These are phyloP conservation scores for Beauveria sp. DNA, from an alignment of 2,329 filamentous ascomycete genomes.

Conservation along the genomic window DNA sequence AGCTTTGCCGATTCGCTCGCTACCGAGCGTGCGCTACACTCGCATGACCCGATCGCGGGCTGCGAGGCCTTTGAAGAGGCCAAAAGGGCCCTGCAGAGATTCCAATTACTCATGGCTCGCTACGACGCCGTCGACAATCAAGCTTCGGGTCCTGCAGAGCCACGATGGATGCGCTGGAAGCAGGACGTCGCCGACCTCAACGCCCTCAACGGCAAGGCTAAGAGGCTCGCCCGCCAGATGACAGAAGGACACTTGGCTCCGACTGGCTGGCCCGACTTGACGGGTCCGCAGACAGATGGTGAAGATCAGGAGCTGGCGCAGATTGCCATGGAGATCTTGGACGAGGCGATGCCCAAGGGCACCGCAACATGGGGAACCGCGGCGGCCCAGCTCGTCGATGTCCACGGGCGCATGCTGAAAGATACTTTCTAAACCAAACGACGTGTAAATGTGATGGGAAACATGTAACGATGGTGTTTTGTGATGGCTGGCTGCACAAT, in stretches of 20 bases:
- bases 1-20: not conserved
- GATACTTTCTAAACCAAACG: slow-evolving; percentile 12
- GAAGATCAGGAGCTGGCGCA: slow-evolving; percentile 21
- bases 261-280: not conserved
- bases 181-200: slow-evolving; percentile 24
- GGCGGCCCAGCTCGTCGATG: slow-evolving; percentile 21
- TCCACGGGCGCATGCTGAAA: slow-evolving; percentile 18
- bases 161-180: slow-evolving; percentile 24
- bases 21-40: not conserved
- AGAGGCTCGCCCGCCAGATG: slow-evolving; percentile 17
- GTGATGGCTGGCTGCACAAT: not conserved
- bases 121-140: slow-evolving; percentile 19
- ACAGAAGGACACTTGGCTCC: slow-evolving; percentile 24
- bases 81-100: slow-evolving; percentile 1
- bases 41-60: not conserved
- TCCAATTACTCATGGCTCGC: slow-evolving; percentile 15
- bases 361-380: slow-evolving; percentile 25
- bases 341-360: slow-evolving; percentile 16
- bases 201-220: slow-evolving; percentile 21
- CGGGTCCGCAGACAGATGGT: not conserved
- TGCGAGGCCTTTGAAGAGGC: slow-evolving; percentile 8
- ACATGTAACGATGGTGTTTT: not conserved
- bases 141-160: slow-evolving; percentile 17
- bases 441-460: not conserved
- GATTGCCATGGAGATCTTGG: slow-evolving; percentile 27